These are phyloP conservation scores for Chenopodium formosanum DNA, from an alignment of 148 eudicot species.

Conservation along the genomic window DNA sequence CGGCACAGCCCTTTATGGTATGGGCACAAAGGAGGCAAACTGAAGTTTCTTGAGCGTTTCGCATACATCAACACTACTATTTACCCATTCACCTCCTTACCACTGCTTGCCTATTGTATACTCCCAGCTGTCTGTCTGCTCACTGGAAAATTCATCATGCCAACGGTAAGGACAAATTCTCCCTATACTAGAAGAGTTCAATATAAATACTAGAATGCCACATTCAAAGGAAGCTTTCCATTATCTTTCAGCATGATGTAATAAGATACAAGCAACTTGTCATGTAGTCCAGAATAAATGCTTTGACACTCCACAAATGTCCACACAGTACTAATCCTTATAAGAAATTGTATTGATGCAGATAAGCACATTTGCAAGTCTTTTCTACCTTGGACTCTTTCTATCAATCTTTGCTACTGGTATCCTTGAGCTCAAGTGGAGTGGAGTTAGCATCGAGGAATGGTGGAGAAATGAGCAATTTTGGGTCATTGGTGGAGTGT, in stretches of 20 bases:
- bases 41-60: slow-evolving; percentile 93
- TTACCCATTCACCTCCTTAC: slow-evolving; percentile 92
- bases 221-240: background rate
- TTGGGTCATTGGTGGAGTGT: slow-evolving; percentile 96
- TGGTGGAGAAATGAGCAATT: slow-evolving; percentile 99
- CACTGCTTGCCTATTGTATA: slow-evolving; percentile 89
- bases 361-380: slow-evolving; percentile 98
- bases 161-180: slow-evolving; percentile 62
- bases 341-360: slow-evolving; percentile 32
- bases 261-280: slow-evolving; percentile 5
- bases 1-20: slow-evolving; percentile 90
- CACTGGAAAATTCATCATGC: slow-evolving; percentile 98
- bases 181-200: background rate
- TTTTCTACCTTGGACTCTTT: slow-evolving; percentile 86
- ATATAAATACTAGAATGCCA: background rate
- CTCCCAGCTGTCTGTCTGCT: slow-evolving; percentile 97
- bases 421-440: slow-evolving; percentile 96
- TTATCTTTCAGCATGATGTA: background rate
- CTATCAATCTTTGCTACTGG: slow-evolving; percentile 86
- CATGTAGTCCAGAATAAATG: slow-evolving; percentile 3
- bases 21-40: slow-evolving; percentile 82
- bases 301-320: background rate
- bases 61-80: slow-evolving; percentile 91
- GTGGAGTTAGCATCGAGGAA: slow-evolving; percentile 97
- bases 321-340: slow-evolving; percentile 10